Base-by-base conservation (phyloP, 768 basidiomycete species). In the Termitomyces sp. region DNA sequence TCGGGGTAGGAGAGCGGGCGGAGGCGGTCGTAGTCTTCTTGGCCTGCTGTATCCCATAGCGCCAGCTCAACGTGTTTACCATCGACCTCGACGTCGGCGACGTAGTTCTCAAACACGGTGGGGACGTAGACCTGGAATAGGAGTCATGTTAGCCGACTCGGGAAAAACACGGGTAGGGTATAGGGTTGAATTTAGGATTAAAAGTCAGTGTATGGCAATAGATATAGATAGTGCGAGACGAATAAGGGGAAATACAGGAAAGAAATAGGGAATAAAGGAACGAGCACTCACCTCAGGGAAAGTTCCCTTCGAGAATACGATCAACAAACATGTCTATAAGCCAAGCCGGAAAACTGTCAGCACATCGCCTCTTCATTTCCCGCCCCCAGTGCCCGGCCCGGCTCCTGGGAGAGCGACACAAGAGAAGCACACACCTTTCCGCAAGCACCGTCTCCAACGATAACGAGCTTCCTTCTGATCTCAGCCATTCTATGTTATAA, bases 81-180 rank as follows among this genome's bases (percentile, higher is more conserved):
- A 71, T 98, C 96, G 63, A 98, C 96, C 75, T 98, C 94, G 54
- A 98, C 95, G 75, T 98, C 96, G 68, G 96, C 96, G 59, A 97
- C 96, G 75, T 98, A 97, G 87, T 98, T 98, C 84, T 99, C 97
- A 69, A 98, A 99, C 55, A 99, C 97, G 61, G 97, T 99, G 54
- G 97, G 97, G 65, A 98, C 95, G 73, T 98, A 98, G 69, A 98
- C 97, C 96, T 98, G 67, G 7, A 36, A 45, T 59, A 44, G 33
- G n/a, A 28, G 24, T 3, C 39, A 42, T 5, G 57, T 66, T 55
- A 67, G 64, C 49, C 39, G 6, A 24, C 24, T 52, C 51, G 20
- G 51, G 20, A 22, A 7, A 52, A 52, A 20, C 16, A 18, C 22
- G 36, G 22, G 48, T 28, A 28, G 38, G 8, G 24, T 28, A 7